phyloP scores from a whole-genome alignment of 2,329 filamentous ascomycete genomes.

The Talaromyces verruculosus region DNA sequence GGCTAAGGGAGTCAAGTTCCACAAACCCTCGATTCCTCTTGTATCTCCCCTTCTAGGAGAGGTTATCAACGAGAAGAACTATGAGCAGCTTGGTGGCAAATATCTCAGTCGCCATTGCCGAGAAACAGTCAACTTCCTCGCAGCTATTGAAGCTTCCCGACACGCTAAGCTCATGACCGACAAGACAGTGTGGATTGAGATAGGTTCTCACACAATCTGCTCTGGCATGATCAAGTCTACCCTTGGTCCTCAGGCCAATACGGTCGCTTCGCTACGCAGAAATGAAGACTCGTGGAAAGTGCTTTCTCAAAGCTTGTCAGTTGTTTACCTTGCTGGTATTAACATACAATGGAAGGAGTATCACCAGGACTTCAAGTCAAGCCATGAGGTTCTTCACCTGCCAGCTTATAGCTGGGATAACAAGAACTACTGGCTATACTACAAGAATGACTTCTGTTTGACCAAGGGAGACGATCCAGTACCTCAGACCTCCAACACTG shows the following conservation, averaged over 20 bases:
- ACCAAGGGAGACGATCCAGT: slow-evolving; percentile 61
- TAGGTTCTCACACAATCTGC: slow-evolving; percentile 52
- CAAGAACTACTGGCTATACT: slow-evolving; percentile 41
- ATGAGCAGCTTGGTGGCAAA: slow-evolving; percentile 35
- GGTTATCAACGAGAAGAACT: slow-evolving; percentile 38
- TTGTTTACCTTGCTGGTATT: slow-evolving; percentile 20
- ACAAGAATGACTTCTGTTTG: slow-evolving; percentile 69
- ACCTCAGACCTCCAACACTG: slow-evolving; percentile 6
- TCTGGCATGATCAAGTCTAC: slow-evolving; percentile 47
- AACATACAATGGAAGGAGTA: slow-evolving; percentile 68
- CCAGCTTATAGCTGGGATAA: slow-evolving; percentile 32
- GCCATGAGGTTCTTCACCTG: slow-evolving; percentile 27
- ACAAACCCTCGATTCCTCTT: slow-evolving; percentile 43
- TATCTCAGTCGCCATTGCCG: slow-evolving; percentile 47
- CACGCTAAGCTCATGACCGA: slow-evolving; percentile 27
- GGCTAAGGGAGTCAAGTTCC: slow-evolving; percentile 41
- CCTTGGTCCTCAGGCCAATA: slow-evolving; percentile 29
- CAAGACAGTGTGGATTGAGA: slow-evolving; percentile 43
- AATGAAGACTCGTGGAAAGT: slow-evolving; percentile 43
- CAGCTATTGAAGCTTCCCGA: slow-evolving; percentile 35
- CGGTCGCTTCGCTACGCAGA: slow-evolving; percentile 43
- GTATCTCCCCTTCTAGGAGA: slow-evolving; percentile 50
- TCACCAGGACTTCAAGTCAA: slow-evolving; percentile 55
- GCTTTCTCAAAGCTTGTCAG: slow-evolving; percentile 16
- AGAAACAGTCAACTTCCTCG: slow-evolving; percentile 49